Evolutionary conservation across 371 early-diverging fungal species (phyloP).

Genomic region (Syncephalis plumigaleata): DNA sequence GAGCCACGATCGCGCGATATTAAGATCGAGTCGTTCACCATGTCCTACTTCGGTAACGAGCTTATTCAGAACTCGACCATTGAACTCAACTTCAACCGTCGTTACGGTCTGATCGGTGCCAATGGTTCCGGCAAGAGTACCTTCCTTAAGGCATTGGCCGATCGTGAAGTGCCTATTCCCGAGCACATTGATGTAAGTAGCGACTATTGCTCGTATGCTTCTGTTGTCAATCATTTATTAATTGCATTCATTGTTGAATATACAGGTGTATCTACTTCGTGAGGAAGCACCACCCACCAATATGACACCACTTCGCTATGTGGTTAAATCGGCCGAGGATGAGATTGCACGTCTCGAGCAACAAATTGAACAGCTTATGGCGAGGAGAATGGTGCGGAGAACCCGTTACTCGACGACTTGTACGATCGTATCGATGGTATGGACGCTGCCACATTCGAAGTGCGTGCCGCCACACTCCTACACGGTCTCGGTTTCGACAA

Average conservation of each 20-base stretch:
- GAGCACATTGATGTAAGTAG: constrained; percentile 80
- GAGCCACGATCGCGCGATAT: constrained; percentile 84
- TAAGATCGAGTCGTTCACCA: constrained; percentile 86
- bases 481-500: constrained; percentile 90
- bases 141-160: constrained; percentile 84
- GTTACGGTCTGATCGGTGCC: constrained; percentile 92
- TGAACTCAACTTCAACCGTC: constrained; percentile 94
- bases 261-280: constrained; percentile 78
- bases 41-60: constrained; percentile 83
- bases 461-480: constrained; percentile 80
- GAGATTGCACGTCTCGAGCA: constrained; percentile 82
- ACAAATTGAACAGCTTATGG: constrained; percentile 74
- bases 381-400: constrained; percentile 68
- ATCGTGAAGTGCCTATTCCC: constrained; percentile 91
- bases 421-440: constrained; percentile 87
- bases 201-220: not conserved
- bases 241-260: too few species aligned
- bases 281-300: constrained; percentile 92
- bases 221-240: not conserved
- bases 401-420: constrained; percentile 78
- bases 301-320: constrained; percentile 76
- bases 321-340: constrained; percentile 73
- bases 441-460: constrained; percentile 88
- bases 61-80: constrained; percentile 85
- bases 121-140: constrained; percentile 99